Conservation (phyloP, 257 asterid species). For the Fraxinus cuspidata region DNA sequence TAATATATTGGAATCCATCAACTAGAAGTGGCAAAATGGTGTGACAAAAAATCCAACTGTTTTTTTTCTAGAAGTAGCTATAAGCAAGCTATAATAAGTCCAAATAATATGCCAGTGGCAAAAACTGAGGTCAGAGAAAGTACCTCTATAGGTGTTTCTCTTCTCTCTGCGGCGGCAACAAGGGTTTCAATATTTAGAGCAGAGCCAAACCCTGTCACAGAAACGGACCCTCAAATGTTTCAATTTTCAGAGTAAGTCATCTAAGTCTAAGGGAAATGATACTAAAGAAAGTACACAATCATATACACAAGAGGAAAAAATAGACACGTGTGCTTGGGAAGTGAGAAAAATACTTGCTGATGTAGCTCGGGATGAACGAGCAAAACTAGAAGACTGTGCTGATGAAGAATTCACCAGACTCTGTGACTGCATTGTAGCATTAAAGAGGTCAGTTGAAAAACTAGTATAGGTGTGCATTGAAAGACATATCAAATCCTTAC, state of each 20-base stretch:
- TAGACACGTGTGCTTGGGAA: constrained; percentile 10
- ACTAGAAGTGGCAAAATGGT: not conserved
- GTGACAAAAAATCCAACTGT: not conserved
- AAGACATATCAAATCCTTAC: constrained; percentile 15
- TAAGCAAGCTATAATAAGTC: constrained; percentile 7
- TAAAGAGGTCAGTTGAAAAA: constrained; percentile 27
- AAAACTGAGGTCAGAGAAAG: constrained; percentile 13
- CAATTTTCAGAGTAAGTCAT: constrained; percentile 16
- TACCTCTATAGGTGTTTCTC: constrained; percentile 95
- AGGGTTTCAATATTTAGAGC: constrained; percentile 97
- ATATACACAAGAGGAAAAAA: constrained; percentile 9
- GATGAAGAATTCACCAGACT: constrained; percentile 46
- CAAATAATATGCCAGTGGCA: not conserved
- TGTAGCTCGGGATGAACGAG: constrained; percentile 65
- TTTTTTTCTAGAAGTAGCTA: not conserved
- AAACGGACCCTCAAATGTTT: constrained; percentile 25
- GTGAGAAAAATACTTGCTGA: constrained; percentile 61
- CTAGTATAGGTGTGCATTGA: not conserved
- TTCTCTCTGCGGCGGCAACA: constrained; percentile 98
- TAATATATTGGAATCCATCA: not conserved
- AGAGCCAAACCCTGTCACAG: constrained; percentile 81
- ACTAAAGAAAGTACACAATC: constrained; percentile 7
- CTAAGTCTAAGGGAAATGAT: not conserved
- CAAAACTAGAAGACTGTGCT: constrained; percentile 57
- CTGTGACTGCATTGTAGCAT: constrained; percentile 55